Evolutionary conservation across 148 eudicot species (phyloP).

Genomic region (Bassia scoparia): DNA sequence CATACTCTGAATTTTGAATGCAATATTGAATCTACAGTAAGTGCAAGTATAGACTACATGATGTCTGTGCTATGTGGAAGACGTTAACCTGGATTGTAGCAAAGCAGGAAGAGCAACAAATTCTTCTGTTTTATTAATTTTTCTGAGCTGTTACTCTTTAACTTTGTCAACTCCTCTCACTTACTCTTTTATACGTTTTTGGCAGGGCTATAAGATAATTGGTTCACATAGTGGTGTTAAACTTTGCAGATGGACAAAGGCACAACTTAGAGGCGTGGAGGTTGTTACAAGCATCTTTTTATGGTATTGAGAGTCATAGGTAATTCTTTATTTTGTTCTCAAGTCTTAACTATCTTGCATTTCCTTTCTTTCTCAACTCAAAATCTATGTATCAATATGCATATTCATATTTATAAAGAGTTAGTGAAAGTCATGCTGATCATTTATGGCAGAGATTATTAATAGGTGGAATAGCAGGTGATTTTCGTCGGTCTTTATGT

Average conservation of each 20-base stretch:
- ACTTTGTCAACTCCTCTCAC: not conserved
- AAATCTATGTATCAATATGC: too few species aligned
- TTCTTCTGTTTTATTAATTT: not conserved
- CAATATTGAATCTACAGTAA: not conserved
- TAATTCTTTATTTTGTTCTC: constrained; percentile 19
- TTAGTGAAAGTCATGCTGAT: not conserved
- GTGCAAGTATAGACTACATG: not conserved
- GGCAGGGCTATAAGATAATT: constrained; percentile 97
- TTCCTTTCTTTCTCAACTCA: not conserved
- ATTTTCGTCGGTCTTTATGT: not conserved
- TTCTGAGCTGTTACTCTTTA: not conserved
- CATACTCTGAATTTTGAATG: not conserved
- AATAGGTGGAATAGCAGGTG: not conserved
- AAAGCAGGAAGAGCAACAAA: not conserved
- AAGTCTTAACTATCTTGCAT: not conserved
- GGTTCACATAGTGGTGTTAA: constrained; percentile 99
- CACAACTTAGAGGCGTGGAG: constrained; percentile 99
- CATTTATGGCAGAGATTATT: too few species aligned
- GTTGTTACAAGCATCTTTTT: constrained; percentile 99
- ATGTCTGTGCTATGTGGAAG: not conserved
- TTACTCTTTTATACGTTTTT: not conserved
- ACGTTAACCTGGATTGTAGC: not conserved
- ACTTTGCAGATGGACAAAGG: constrained; percentile 93
- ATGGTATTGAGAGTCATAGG: constrained; percentile 99
- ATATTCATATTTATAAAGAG: too few species aligned